These are phyloP conservation scores for Xylaria nigripes DNA, from an alignment of 495 filamentous ascomycete genomes.

Conservation along the genomic window DNA sequence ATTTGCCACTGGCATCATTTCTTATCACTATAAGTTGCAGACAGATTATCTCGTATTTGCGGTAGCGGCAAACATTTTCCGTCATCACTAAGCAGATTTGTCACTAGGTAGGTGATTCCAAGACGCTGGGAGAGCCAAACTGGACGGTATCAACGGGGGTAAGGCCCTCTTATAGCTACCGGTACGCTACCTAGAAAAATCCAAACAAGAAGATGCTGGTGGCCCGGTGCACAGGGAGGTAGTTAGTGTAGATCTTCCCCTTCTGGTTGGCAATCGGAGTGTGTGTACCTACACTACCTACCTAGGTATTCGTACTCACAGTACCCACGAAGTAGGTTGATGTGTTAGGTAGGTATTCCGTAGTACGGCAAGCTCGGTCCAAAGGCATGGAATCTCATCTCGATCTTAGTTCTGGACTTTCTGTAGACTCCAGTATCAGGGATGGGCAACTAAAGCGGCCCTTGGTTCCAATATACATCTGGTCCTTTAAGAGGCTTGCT, in stretches of 20 bases:
- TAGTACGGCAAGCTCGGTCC: too few species aligned
- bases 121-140: background rate
- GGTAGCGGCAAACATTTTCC: background rate
- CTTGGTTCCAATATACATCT: background rate
- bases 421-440: background rate
- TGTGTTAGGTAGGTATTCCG: too few species aligned
- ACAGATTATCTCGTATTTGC: background rate
- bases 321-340: too few species aligned
- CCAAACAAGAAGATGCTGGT: too few species aligned
- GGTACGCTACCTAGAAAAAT: too few species aligned
- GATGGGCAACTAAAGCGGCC: background rate
- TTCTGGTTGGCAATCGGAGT: background rate
- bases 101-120: background rate
- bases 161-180: too few species aligned
- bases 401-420: background rate
- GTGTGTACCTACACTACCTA: too few species aligned
- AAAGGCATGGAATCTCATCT: background rate
- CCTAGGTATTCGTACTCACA: too few species aligned
- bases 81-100: background rate
- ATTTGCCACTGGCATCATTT: constrained; percentile 2
- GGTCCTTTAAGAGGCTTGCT: background rate
- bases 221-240: too few species aligned
- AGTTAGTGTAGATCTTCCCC: background rate
- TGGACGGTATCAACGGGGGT: background rate
- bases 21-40: background rate